Conservation (phyloP, 305 asterid species). For the Salvia sclarea region DNA sequence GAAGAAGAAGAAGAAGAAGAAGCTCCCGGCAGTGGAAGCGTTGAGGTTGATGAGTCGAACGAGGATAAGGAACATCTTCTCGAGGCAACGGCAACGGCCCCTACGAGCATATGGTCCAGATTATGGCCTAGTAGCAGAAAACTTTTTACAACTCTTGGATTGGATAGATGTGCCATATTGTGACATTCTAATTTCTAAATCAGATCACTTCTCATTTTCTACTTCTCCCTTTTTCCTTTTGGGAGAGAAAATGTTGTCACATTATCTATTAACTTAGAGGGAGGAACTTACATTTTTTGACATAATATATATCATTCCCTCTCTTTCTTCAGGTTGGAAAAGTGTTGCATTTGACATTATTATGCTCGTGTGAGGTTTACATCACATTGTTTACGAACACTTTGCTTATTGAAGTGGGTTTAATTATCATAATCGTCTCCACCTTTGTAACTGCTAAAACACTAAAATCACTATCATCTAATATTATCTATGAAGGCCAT, state of each 20-base stretch:
- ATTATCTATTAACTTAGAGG: background rate
- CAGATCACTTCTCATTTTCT: background rate
- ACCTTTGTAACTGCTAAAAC: too few species aligned
- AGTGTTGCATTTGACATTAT: too few species aligned
- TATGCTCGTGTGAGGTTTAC: too few species aligned
- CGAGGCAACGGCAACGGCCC: constrained; percentile 55
- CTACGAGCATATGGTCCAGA: constrained; percentile 49
- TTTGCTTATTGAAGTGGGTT: too few species aligned
- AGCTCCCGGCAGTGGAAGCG: constrained; percentile 36
- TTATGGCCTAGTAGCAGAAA: constrained; percentile 60
- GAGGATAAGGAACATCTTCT: constrained; percentile 51
- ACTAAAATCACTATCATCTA: too few species aligned
- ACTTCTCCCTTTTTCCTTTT: background rate
- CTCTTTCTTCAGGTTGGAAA: too few species aligned
- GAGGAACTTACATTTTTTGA: background rate
- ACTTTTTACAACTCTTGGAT: constrained; percentile 59
- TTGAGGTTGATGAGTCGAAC: constrained; percentile 37
- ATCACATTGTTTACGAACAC: too few species aligned
- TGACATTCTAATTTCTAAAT: constrained; percentile 34
- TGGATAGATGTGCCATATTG: constrained; percentile 75
- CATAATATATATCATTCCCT: too few species aligned
- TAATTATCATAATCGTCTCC: too few species aligned
- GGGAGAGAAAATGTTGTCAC: background rate
- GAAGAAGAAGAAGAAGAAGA: constrained; percentile 44
- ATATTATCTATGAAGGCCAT: too few species aligned